Conservation (phyloP, 495 filamentous ascomycete species). For the Aspergillus coremiiformis region DNA sequence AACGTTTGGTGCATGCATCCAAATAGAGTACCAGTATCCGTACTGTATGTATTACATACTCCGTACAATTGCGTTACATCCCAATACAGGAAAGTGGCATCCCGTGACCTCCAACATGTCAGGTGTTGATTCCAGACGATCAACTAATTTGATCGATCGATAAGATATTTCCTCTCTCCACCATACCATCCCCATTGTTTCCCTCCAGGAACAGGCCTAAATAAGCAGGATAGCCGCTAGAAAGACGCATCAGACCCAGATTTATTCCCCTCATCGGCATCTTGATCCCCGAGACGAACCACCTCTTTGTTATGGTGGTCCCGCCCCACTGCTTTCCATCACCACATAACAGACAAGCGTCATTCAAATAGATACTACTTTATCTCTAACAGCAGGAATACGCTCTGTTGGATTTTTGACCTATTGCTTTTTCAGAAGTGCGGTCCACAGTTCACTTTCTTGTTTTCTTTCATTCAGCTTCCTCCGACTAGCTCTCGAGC, state of each 20-base stretch:
- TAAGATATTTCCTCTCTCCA: not conserved
- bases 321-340: slow-evolving; percentile 24
- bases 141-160: not conserved
- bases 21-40: too few species aligned
- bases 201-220: not conserved
- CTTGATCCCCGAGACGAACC: slow-evolving; percentile 17
- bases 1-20: too few species aligned
- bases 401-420: not conserved
- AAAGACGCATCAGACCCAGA: slow-evolving; percentile 9
- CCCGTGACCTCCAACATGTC: not conserved
- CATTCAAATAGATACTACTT: not conserved
- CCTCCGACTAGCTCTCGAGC: not conserved
- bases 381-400: slow-evolving; percentile 8
- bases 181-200: not conserved
- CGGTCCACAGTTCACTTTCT: not conserved
- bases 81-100: not conserved
- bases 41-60: too few species aligned
- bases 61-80: too few species aligned
- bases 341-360: not conserved
- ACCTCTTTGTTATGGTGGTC: slow-evolving; percentile 11
- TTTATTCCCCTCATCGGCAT: slow-evolving; percentile 10
- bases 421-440: not conserved
- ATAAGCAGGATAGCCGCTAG: not conserved
- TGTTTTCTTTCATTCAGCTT: not conserved
- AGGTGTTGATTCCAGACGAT: not conserved